Base-by-base conservation (phyloP, 2,329 filamentous ascomycete species). In the Cladosporium oxysporum region DNA sequence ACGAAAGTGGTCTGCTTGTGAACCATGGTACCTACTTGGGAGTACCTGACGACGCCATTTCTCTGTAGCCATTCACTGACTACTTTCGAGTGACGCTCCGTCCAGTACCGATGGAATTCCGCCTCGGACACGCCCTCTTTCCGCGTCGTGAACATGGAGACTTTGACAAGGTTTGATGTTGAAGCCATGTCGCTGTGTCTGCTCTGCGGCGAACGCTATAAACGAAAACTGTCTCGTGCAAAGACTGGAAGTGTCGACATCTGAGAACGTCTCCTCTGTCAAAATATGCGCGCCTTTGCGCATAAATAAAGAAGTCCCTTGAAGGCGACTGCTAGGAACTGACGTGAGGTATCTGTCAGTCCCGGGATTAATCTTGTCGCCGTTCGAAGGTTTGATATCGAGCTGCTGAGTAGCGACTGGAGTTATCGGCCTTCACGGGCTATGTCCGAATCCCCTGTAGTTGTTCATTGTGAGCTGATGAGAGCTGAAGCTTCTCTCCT, bases 31-130 rank as follows among this genome's bases (percentile, higher is more conserved):
- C 47, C 16, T 60, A 69, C 68, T 35, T 69, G 68, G 23, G 66
- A 66, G 55, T 69, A 70, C 21, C 64, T 60, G 10, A 69, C 62
- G 12, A 70, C 53, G 4, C 67, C 68, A 58, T 70, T 57, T 47
- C 67, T 67, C n/a, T 58, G 50, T 3, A 70, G 57, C 47, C 65
- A 65, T 21, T 65, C 44, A 41, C 64, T 66, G 47, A 70, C 62
- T 31, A 66, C 66, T 37, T 67, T 67, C 8, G 68, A 66, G 55
- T 70, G 68, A n/a, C 58, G 58, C 2, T 67, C 52, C 7, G 67
- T 69, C 69, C 69, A 70, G 62, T 70, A 60, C 5, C 60, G 6
- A 33, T 70, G 67, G 35, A 70, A 70, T 3, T 65, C 58, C 31
- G 67, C 66, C 58, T 70, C 69, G 2, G 60, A 63, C 35, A 69